Conservation (phyloP, 225 moss, liverwort and hornwort species). For the Marchantia paleacea region DNA sequence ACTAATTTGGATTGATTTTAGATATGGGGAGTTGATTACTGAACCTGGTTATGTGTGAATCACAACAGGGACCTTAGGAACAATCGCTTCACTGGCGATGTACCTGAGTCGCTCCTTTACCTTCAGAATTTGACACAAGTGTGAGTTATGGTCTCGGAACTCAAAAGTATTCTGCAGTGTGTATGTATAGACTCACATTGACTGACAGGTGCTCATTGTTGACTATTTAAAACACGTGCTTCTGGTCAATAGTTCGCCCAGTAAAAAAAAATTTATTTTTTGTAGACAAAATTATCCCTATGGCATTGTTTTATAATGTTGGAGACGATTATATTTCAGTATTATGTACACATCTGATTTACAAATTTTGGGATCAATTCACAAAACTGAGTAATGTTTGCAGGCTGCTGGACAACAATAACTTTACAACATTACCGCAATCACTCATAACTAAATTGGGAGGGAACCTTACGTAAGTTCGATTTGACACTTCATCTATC, state of each 20-base stretch:
- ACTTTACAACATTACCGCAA: not conserved
- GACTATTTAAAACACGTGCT: too few relatives aligned
- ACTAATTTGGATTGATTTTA: too few relatives aligned
- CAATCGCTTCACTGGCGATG: slow-evolving; percentile 9
- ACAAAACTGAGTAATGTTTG: not conserved
- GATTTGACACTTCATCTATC: not conserved
- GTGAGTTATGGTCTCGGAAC: not conserved
- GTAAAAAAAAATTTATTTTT: too few relatives aligned
- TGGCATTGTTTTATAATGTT: too few relatives aligned
- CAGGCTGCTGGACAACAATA: slow-evolving; percentile 10
- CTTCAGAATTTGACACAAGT: not conserved
- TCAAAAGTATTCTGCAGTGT: too few relatives aligned
- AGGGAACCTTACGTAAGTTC: not conserved
- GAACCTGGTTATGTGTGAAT: not conserved
- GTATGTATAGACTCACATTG: too few relatives aligned
- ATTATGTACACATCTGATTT: too few relatives aligned
- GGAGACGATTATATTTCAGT: too few relatives aligned
- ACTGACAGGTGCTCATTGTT: too few relatives aligned
- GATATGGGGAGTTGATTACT: not conserved
- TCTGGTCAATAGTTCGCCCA: too few relatives aligned
- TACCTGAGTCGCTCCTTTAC: not conserved
- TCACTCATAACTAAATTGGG: not conserved
- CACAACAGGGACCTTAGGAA: slow-evolving; percentile 16
- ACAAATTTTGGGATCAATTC: too few relatives aligned
- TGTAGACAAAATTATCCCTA: too few relatives aligned